Conservation (phyloP, 441 rosid species). For the Erysimum pusillum region DNA sequence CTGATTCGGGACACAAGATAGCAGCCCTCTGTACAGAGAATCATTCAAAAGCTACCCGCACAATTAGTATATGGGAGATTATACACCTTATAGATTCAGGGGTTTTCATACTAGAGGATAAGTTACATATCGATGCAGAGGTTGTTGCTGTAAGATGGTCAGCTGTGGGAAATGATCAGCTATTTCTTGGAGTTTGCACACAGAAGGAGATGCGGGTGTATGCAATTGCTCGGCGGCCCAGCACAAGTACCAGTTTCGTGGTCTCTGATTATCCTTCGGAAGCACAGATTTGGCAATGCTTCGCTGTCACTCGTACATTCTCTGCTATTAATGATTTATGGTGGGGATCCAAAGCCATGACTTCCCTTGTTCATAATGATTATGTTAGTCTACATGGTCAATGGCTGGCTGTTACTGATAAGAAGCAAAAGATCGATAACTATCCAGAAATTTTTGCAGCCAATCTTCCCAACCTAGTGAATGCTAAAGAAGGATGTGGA, state of each 20-base stretch:
- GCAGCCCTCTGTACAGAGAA: conserved; percentile 65
- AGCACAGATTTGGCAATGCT: conserved; percentile 71
- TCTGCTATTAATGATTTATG: conserved; percentile 66
- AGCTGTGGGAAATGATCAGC: conserved; percentile 72
- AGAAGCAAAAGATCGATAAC: conserved; percentile 45
- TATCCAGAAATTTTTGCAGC: conserved; percentile 40
- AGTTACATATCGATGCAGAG: conserved; percentile 57
- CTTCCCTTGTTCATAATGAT: conserved; percentile 68
- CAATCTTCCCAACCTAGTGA: conserved; percentile 44
- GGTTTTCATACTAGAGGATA: conserved; percentile 77
- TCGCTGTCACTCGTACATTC: conserved; percentile 65
- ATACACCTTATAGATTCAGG: conserved; percentile 70
- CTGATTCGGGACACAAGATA: conserved; percentile 77
- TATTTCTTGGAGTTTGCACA: conserved; percentile 81
- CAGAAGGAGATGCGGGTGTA: conserved; percentile 75
- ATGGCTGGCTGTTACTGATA: conserved; percentile 62
- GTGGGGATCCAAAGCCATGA: conserved; percentile 76
- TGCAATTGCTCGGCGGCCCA: conserved; percentile 60
- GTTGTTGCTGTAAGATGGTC: conserved; percentile 78
- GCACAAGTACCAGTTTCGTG: conserved; percentile 53
- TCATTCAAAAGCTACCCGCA: conserved; percentile 47
- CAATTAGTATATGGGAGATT: conserved; percentile 74
- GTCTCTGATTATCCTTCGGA: conserved; percentile 53
- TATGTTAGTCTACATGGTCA: conserved; percentile 70
- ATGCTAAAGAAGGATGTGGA: conserved; percentile 44